phyloP scores from a whole-genome alignment of 192 early-diverging fungal genomes.

The Linnemannia schmuckeri region DNA sequence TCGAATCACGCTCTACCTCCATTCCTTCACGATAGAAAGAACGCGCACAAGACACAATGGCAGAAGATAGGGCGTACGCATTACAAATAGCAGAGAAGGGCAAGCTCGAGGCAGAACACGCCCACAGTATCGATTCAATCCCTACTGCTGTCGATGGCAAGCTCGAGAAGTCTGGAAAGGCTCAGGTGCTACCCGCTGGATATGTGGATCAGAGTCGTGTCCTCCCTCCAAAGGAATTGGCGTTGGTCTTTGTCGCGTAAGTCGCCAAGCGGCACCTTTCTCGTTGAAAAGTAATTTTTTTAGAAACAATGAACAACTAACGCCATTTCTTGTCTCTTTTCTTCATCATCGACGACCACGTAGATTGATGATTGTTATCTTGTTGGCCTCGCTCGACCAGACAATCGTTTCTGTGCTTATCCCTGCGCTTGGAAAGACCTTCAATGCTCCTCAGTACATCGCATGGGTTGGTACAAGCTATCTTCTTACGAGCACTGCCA shows the following conservation, averaged over 20 bases:
- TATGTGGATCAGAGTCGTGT: conserved; percentile 43
- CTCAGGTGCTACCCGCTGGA: neutral
- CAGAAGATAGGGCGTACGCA: conserved; percentile 6
- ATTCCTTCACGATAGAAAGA: too few species aligned
- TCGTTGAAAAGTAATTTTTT: neutral
- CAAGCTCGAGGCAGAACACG: neutral
- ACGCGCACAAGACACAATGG: neutral
- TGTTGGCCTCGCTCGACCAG: conserved; percentile 52
- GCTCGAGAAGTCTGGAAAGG: neutral
- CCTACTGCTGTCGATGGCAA: neutral
- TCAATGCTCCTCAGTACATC: conserved; percentile 73
- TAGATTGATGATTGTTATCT: conserved; percentile 32
- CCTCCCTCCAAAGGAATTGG: conserved; percentile 35
- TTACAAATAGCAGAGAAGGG: conserved; percentile 17
- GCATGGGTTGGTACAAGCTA: conserved; percentile 89
- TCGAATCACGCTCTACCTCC: neutral
- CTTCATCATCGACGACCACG: neutral
- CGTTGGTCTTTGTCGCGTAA: conserved; percentile 38
- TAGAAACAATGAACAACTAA: too few species aligned
- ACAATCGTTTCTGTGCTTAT: conserved; percentile 53
- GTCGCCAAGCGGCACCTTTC: neutral
- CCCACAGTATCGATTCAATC: too few species aligned
- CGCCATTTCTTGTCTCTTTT: neutral
- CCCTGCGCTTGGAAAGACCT: conserved; percentile 60
- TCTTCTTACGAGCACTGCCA: conserved; percentile 67